Evolutionary conservation across 1,139 yeast species (phyloP).

Genomic region (Suhomyces yuchorum): DNA sequence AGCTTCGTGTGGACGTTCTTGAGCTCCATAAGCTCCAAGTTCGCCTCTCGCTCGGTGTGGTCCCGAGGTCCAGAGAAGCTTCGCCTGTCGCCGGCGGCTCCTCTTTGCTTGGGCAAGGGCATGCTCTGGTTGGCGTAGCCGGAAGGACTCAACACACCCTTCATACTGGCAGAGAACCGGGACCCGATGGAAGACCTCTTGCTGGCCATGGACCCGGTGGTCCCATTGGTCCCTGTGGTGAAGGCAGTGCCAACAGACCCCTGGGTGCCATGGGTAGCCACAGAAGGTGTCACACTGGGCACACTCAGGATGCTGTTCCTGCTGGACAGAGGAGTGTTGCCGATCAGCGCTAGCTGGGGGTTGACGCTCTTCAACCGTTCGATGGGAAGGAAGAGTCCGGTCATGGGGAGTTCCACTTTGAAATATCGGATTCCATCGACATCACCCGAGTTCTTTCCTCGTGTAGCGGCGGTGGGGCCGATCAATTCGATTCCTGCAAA

Average conservation of each 20-base stretch:
- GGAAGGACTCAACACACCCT: slow-evolving; percentile 16
- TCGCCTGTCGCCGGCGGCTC: slow-evolving; percentile 3
- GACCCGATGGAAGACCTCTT: slow-evolving; percentile 16
- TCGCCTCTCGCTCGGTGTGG: slow-evolving; percentile 17
- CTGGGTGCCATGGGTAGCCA: neutral
- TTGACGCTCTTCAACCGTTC: slow-evolving; percentile 55
- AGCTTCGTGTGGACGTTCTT: slow-evolving; percentile 25
- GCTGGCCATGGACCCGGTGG: slow-evolving; percentile 2
- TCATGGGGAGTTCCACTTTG: slow-evolving; percentile 55
- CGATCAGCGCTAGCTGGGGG: slow-evolving; percentile 22
- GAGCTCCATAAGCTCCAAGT: slow-evolving; percentile 15
- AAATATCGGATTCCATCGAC: slow-evolving; percentile 49
- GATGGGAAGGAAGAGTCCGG: slow-evolving; percentile 77
- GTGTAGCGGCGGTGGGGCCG: slow-evolving; percentile 55
- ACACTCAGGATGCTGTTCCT: slow-evolving; percentile 9
- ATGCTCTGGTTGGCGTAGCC: slow-evolving; percentile 9
- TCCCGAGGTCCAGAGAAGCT: slow-evolving; percentile 6
- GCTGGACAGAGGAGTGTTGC: neutral
- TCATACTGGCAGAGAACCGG: slow-evolving; percentile 15
- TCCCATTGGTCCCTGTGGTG: slow-evolving; percentile 1
- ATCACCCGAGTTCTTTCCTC: slow-evolving; percentile 50
- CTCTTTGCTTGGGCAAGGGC: slow-evolving; percentile 11
- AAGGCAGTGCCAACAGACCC: slow-evolving; percentile 1
- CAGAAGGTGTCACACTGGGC: slow-evolving; percentile 2
- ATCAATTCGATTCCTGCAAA: slow-evolving; percentile 86